Conservation (phyloP, 805 yeast genomes). For the Pichia phayaonensis region DNA sequence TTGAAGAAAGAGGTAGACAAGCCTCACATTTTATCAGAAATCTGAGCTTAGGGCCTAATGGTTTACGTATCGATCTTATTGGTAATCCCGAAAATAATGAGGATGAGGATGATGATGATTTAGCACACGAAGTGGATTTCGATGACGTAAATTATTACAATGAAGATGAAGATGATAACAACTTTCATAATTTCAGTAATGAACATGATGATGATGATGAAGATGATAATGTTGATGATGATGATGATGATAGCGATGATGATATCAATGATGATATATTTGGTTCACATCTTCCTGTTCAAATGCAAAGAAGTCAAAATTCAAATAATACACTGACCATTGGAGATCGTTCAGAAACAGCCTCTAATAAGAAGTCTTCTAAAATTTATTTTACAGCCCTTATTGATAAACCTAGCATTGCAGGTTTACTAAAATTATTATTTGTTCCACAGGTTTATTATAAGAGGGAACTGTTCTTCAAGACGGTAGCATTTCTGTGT, state of each 20-base stretch:
- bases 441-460: constrained; percentile 64
- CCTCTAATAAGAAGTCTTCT: constrained; percentile 21
- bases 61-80: constrained; percentile 18
- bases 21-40: constrained; percentile 4
- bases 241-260: constrained; percentile 20
- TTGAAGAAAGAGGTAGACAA: constrained; percentile 32
- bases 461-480: constrained; percentile 57
- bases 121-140: constrained; percentile 19
- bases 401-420: constrained; percentile 67
- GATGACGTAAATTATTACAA: constrained; percentile 17
- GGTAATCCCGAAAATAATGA: constrained; percentile 17
- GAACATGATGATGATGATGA: constrained; percentile 18
- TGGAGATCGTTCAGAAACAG: not conserved
- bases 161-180: constrained; percentile 12
- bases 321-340: not conserved
- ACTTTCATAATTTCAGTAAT: not conserved
- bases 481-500: constrained; percentile 59
- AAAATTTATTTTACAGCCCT: constrained; percentile 52
- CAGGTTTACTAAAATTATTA: constrained; percentile 60
- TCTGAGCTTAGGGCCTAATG: constrained; percentile 1
- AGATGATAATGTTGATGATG: constrained; percentile 10
- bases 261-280: constrained; percentile 4
- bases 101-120: constrained; percentile 14
- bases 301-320: constrained; percentile 3
- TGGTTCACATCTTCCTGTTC: not conserved